A percentile compares a stretch with the other conserved stretches of the same genome.
These are phyloP conservation scores for Cladophialophora psammophila DNA, from an alignment of 2,329 filamentous ascomycete species.

Conservation along the genomic window DNA sequence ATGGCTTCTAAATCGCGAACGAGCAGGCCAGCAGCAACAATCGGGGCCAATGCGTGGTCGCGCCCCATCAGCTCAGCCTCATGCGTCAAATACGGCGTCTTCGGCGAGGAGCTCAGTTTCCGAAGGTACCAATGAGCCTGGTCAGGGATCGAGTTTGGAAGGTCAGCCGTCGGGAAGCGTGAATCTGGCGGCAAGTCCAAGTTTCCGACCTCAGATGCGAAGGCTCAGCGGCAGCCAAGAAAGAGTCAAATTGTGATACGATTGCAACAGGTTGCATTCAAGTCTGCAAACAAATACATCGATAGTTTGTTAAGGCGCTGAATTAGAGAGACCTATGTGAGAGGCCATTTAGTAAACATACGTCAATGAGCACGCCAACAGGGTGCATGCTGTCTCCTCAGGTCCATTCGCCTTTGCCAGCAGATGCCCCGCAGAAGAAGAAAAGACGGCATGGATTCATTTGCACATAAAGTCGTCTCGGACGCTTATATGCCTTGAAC, in stretches of 20 bases:
- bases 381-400: background rate
- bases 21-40: conserved; percentile 43
- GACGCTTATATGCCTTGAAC: background rate
- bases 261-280: background rate
- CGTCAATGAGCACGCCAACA: background rate
- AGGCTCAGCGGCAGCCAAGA: conserved; percentile 35
- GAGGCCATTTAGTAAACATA: background rate
- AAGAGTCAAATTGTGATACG: conserved; percentile 33
- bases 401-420: background rate
- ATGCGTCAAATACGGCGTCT: conserved; percentile 10
- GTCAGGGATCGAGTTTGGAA: conserved; percentile 26
- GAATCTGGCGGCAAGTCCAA: conserved; percentile 29
- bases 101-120: conserved; percentile 33
- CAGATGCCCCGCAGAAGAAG: background rate
- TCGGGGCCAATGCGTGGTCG: conserved; percentile 36
- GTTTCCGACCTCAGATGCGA: conserved; percentile 33
- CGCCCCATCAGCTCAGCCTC: conserved; percentile 32
- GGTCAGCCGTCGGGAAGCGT: conserved; percentile 23
- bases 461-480: background rate
- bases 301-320: background rate
- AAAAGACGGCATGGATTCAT: background rate
- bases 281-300: background rate
- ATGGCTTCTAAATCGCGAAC: conserved; percentile 66
- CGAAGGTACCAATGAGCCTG: conserved; percentile 24
- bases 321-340: background rate